Base-by-base conservation (phyloP, 2,329 filamentous ascomycete genomes). In the Macroventuria anomochaeta region DNA sequence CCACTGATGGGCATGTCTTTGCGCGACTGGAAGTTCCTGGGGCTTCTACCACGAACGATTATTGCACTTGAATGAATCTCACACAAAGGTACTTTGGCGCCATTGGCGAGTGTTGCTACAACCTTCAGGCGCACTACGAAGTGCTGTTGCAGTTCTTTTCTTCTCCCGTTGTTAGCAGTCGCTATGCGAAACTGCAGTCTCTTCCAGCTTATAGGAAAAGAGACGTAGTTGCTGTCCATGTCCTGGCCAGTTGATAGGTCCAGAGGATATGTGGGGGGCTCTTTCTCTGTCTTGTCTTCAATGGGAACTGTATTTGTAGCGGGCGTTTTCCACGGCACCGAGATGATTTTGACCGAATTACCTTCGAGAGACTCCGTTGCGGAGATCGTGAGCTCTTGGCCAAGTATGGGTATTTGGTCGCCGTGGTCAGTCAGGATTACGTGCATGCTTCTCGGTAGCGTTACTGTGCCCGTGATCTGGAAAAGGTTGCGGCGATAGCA, bases 251-350 rank as follows among this genome's bases (percentile, higher is more conserved):
- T 81, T 71, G 83, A 83, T 46, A 83, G 79, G 65, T 87, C 85
- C 57, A 97, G 77, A 1, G 91, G 90, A 54, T 96, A 87, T 1
- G 91, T 84, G 0, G 89, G 85, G 5, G 93, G 93, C 72, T 97
- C 93, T 70, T 93, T 92, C 71, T 97, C 93, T 0, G 80, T 78
- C 71, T 87, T 88, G 59, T 86, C 83, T 62, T 86, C 81, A 26
- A 73, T 68, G 80, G 88, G 85, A n/a, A 86, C 83, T 3, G 87
- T 85, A 75, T 88, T 90, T 43, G 90, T 90, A 23, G 89, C 90
- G 1, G 92, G 93, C 2, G 93, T 97, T 80, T 97, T 97, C 93
- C 93, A 97, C 1, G 93, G 93, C 55, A 97, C 96, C 7, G 95
- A 95, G 59, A 97, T 97, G 58, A 97, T 87, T 65, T 96, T 93